A percentile compares a stretch with the other conserved stretches of the same genome.
Evolutionary conservation across 371 early-diverging fungal genomes (phyloP).

Genomic region (Rhizomucor miehei): DNA sequence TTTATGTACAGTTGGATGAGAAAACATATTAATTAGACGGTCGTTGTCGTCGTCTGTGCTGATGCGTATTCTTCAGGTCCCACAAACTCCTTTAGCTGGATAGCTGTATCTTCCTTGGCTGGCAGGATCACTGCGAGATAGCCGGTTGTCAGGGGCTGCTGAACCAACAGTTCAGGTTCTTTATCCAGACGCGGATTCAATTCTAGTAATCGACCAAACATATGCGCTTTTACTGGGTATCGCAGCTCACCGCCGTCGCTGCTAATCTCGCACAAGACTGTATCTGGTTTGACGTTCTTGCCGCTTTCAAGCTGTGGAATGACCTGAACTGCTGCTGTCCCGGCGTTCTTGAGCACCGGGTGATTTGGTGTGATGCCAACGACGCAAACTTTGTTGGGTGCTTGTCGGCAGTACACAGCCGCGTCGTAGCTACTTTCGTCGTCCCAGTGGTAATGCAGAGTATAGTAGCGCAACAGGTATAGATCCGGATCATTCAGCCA

Average conservation of each 20-base stretch:
- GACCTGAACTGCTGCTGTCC: conserved; percentile 1
- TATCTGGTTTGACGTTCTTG: conserved; percentile 26
- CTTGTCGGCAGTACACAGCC: conserved; percentile 37
- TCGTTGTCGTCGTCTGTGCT: neutral
- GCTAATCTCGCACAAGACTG: conserved; percentile 19
- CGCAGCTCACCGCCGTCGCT: conserved; percentile 5
- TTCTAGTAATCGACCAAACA: conserved; percentile 44
- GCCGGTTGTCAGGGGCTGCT: conserved; percentile 33
- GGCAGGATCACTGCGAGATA: conserved; percentile 46
- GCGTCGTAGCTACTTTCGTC: conserved; percentile 6
- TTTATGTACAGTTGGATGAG: too few relatives aligned
- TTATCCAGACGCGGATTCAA: conserved; percentile 30
- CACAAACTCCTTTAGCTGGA: conserved; percentile 5
- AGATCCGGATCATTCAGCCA: conserved; percentile 32
- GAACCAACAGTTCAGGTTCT: conserved; percentile 21
- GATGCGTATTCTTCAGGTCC: neutral
- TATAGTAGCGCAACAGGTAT: conserved; percentile 39
- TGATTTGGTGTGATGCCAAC: conserved; percentile 28
- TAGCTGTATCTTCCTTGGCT: conserved; percentile 4
- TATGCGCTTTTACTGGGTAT: conserved; percentile 27
- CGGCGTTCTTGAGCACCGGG: conserved; percentile 3
- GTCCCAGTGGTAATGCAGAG: conserved; percentile 26
- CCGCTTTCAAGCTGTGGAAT: conserved; percentile 13
- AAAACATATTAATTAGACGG: too few relatives aligned
- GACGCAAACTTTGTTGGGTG: conserved; percentile 52